Evolutionary conservation across 148 eudicot genomes (phyloP).

Genomic region (Silene latifolia): DNA sequence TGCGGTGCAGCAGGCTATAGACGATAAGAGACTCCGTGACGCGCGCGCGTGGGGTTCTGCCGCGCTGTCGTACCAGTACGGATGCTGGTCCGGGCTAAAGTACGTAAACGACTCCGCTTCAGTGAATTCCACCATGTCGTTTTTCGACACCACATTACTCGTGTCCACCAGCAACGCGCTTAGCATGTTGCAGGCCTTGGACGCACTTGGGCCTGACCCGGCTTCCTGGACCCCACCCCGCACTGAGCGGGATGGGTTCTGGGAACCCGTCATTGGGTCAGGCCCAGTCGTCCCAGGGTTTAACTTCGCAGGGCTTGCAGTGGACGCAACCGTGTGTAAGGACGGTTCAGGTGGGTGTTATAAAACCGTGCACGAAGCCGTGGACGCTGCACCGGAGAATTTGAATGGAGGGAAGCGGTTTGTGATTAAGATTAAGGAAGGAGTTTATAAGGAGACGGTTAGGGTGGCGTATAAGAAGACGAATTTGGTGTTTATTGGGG

Average conservation of each 20-base stretch:
- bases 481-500: slow-evolving; percentile 78
- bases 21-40: slow-evolving; percentile 44
- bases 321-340: slow-evolving; percentile 62
- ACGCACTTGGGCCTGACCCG: slow-evolving; percentile 37
- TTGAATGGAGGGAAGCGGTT: slow-evolving; percentile 29
- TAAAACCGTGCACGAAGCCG: slow-evolving; percentile 67
- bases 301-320: slow-evolving; percentile 36
- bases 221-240: slow-evolving; percentile 48
- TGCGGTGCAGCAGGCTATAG: slow-evolving; percentile 27
- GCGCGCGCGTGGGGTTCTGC: slow-evolving; percentile 76
- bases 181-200: slow-evolving; percentile 57
- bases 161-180: slow-evolving; percentile 58
- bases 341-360: slow-evolving; percentile 31
- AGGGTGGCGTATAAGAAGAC: slow-evolving; percentile 64
- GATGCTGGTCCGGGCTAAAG: slow-evolving; percentile 73
- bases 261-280: slow-evolving; percentile 39
- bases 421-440: slow-evolving; percentile 68
- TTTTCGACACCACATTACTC: slow-evolving; percentile 34
- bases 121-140: slow-evolving; percentile 64
- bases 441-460: slow-evolving; percentile 75
- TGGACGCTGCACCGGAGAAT: slow-evolving; percentile 49
- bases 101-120: slow-evolving; percentile 46
- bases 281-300: slow-evolving; percentile 15
- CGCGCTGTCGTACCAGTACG: slow-evolving; percentile 65
- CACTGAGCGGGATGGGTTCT: slow-evolving; percentile 82